phyloP scores from a whole-genome alignment of 805 yeast genomes.

The Scheffersomyces stipitis region DNA sequence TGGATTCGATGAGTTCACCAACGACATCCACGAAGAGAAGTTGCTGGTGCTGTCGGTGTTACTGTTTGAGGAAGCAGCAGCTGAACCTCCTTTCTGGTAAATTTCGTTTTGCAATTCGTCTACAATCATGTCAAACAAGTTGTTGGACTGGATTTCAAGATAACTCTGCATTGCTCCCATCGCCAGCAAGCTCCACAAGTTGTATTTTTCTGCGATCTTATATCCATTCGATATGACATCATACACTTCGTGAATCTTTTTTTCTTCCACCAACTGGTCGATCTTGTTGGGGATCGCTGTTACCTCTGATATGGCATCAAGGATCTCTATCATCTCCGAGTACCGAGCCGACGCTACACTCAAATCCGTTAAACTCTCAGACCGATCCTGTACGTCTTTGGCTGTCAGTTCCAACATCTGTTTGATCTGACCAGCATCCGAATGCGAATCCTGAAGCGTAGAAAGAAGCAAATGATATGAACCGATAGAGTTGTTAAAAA shows the following conservation, averaged over 20 bases:
- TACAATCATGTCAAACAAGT: constrained; percentile 67
- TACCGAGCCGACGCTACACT: constrained; percentile 62
- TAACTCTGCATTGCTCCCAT: constrained; percentile 50
- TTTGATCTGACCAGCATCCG: constrained; percentile 49
- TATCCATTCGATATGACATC: constrained; percentile 47
- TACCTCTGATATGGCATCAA: constrained; percentile 65
- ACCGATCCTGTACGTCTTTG: constrained; percentile 50
- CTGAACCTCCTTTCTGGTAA: constrained; percentile 46
- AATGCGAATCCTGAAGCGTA: constrained; percentile 65
- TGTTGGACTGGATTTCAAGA: constrained; percentile 55
- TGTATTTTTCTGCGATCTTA: constrained; percentile 47
- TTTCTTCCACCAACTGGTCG: constrained; percentile 68
- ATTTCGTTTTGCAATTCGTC: constrained; percentile 73
- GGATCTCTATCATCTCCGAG: constrained; percentile 65
- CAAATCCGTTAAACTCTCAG: constrained; percentile 61
- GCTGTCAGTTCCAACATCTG: constrained; percentile 49
- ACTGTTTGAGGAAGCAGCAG: constrained; percentile 4
- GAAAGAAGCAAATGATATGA: constrained; percentile 72
- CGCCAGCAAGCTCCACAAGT: constrained; percentile 59
- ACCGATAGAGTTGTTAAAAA: constrained; percentile 83
- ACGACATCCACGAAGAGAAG: constrained; percentile 19
- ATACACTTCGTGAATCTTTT: constrained; percentile 67
- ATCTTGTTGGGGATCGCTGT: constrained; percentile 58
- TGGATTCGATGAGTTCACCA: constrained; percentile 30
- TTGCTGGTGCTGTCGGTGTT: constrained; percentile 2